These are phyloP conservation scores for Colletotrichum horii DNA, from an alignment of 2,329 filamentous ascomycete genomes.

Conservation along the genomic window DNA sequence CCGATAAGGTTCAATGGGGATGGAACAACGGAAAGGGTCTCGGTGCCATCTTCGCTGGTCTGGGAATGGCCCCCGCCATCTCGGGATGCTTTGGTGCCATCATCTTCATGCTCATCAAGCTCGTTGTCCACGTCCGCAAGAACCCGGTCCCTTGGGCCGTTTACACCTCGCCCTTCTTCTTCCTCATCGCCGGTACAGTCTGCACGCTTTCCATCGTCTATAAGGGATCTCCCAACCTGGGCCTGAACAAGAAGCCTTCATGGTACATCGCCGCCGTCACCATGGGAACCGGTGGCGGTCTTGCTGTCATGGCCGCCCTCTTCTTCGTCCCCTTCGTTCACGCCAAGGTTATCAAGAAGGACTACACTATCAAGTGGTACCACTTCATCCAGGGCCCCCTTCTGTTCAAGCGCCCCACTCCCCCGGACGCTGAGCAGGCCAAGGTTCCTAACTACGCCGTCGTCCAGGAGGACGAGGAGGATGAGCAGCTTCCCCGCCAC, in stretches of 20 bases:
- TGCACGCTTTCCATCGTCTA: conserved; percentile 81
- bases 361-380: conserved; percentile 68
- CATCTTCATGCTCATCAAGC: conserved; percentile 77
- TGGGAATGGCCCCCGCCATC: conserved; percentile 74
- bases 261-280: conserved; percentile 73
- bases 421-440: conserved; percentile 60
- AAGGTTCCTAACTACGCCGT: conserved; percentile 79
- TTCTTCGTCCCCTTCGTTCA: conserved; percentile 79
- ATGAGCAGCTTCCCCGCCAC: conserved; percentile 30
- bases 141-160: conserved; percentile 77
- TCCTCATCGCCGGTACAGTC: conserved; percentile 76
- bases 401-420: conserved; percentile 64
- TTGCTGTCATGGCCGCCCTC: conserved; percentile 63
- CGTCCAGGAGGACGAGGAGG: conserved; percentile 67
- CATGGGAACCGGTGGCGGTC: conserved; percentile 65
- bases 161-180: conserved; percentile 76
- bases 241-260: conserved; percentile 67
- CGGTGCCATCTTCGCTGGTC: conserved; percentile 73
- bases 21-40: conserved; percentile 73
- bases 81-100: conserved; percentile 67
- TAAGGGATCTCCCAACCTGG: conserved; percentile 76
- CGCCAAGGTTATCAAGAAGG: conserved; percentile 71
- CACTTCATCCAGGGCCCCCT: conserved; percentile 67
- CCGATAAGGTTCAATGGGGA: conserved; percentile 68
- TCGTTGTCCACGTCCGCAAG: conserved; percentile 72